These are phyloP conservation scores for Sporothrix dimorphospora DNA, from an alignment of 2,329 filamentous ascomycete genomes.

Conservation along the genomic window DNA sequence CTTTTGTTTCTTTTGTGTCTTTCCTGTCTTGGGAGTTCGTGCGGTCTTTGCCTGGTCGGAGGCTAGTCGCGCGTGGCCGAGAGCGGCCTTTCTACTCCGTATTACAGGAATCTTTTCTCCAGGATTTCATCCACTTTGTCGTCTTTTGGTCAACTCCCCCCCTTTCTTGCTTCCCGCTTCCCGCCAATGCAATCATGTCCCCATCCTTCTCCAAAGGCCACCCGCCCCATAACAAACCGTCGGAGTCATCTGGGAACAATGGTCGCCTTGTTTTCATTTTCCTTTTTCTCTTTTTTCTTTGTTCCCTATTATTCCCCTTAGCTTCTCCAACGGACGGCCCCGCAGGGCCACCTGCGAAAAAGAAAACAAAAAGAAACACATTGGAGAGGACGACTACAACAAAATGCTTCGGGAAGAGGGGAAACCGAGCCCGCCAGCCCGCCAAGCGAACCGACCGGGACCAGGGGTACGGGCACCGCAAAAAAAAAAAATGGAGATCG, in stretches of 20 bases:
- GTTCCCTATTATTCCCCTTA: background rate
- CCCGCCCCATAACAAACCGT: too few relatives aligned
- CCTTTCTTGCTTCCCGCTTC: background rate
- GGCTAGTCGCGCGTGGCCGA: background rate
- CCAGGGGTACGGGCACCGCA: background rate
- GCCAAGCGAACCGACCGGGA: background rate
- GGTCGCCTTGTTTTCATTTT: background rate
- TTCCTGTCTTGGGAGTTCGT: background rate
- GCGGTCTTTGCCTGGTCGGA: background rate
- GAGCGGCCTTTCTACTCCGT: too few relatives aligned
- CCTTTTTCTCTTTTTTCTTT: too few relatives aligned
- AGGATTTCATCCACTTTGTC: background rate
- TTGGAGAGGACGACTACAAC: background rate
- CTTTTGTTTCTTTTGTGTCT: background rate
- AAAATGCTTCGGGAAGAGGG: background rate
- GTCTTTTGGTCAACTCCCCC: background rate
- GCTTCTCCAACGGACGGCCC: background rate
- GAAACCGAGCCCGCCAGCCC: background rate
- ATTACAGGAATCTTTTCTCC: background rate
- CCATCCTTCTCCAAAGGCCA: background rate
- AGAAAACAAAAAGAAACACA: background rate
- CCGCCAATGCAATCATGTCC: background rate
- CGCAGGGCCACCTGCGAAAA: background rate
- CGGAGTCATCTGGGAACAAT: too few relatives aligned
- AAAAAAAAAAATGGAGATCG: background rate